Conservation (phyloP, 345 rosid genomes). For the Gossypioides kirkii region DNA sequence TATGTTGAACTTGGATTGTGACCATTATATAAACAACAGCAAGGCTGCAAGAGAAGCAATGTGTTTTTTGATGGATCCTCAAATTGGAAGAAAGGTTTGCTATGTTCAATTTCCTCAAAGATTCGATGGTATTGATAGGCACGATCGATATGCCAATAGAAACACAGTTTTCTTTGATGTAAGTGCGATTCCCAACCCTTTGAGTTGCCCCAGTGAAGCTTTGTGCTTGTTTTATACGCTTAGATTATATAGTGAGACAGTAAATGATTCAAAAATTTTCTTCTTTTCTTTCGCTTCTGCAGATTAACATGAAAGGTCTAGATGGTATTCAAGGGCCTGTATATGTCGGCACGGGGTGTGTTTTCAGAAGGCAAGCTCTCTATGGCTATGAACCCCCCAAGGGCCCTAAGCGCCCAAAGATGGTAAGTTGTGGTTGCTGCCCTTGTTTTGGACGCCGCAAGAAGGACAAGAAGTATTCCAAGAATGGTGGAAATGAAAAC, state of each 20-base stretch:
- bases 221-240: neutral
- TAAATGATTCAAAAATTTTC: neutral
- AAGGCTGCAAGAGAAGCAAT: slow-evolving; percentile 83
- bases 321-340: slow-evolving; percentile 95
- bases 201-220: neutral
- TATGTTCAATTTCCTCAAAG: slow-evolving; percentile 92
- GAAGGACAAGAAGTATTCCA: slow-evolving; percentile 46
- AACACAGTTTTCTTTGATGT: slow-evolving; percentile 93
- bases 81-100: slow-evolving; percentile 77
- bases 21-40: slow-evolving; percentile 81
- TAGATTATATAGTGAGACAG: neutral
- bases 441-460: slow-evolving; percentile 89
- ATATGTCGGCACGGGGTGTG: slow-evolving; percentile 96
- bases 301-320: slow-evolving; percentile 81
- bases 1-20: slow-evolving; percentile 93
- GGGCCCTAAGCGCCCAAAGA: slow-evolving; percentile 90
- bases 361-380: slow-evolving; percentile 84
- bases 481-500: slow-evolving; percentile 42
- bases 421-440: slow-evolving; percentile 93
- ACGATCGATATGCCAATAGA: slow-evolving; percentile 87
- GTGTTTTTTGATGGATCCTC: slow-evolving; percentile 96
- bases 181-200: slow-evolving; percentile 18
- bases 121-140: slow-evolving; percentile 78
- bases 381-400: slow-evolving; percentile 93
- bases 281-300: slow-evolving; percentile 6